Base-by-base conservation (phyloP, 306 rosid species). In the Quercus glauca region DNA sequence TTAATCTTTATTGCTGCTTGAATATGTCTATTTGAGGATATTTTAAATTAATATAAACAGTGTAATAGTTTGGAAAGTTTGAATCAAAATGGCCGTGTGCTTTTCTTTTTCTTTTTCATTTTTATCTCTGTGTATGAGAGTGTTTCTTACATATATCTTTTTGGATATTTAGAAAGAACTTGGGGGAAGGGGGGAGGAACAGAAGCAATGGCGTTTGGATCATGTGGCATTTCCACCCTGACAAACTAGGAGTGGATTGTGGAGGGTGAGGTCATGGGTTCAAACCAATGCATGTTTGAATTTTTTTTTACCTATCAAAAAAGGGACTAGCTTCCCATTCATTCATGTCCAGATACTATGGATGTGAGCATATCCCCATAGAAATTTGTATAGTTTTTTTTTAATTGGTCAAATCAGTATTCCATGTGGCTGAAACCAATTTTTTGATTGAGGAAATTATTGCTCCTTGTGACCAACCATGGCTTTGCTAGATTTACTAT, bases 1-100 rank as follows among this genome's bases (percentile, higher is more conserved):
- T 68, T 80, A 58, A 75, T 56, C 57, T 25, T 25, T 76, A 63
- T 43, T 74, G 33, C 71, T 60, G 55, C 20, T 73, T 77, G 45
- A 60, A 41, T 53, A 25, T 61, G 41, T 83, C 76, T 26, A 25
- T 49, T 33, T 13, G 19, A n/a, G 29, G 43, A 55, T 45, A 60
- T 28, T 20, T n/a, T 18, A 58, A 35, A 13, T 82, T 79, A 18
- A 73, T 68, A 69, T 72, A 58, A 35, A 28, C 12, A 2, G 45
- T 41, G 45, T 41, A 8, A 67, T 64, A 17, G 26, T 67, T 67
- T n/a, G 35, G 26, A 67, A 67, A 20, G 4, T 25, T 59, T 59
- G 10, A 20, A 26, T 20, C 6, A 9, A 23, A 9, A 19, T 67
- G 49, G 20, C 15, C 37, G 0, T 1, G 17, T 15, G 9, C 29